phyloP scores from a whole-genome alignment of 2,329 filamentous ascomycete species.

The Fusarium scirpi region DNA sequence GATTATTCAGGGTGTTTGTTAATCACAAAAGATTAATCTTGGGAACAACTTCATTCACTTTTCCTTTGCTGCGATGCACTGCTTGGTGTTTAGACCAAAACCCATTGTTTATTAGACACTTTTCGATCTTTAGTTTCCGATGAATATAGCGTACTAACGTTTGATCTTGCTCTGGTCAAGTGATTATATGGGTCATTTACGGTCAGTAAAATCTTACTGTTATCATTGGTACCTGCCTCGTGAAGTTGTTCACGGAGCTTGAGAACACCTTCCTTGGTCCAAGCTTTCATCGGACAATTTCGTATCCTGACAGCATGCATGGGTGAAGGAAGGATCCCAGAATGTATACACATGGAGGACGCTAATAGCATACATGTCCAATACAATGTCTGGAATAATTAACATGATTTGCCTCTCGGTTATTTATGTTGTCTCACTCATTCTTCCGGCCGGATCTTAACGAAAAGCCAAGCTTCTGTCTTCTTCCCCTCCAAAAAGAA shows the following conservation, averaged over 20 bases:
- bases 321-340: background rate
- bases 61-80: background rate
- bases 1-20: background rate
- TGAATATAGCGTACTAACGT: background rate
- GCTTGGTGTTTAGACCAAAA: slow-evolving; percentile 10
- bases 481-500: background rate
- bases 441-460: background rate
- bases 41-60: background rate
- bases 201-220: background rate
- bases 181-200: background rate
- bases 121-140: background rate
- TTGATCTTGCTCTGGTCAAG: background rate
- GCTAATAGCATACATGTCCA: background rate
- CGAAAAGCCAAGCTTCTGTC: background rate
- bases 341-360: background rate
- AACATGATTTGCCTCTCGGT: background rate
- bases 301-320: background rate
- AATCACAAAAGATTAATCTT: background rate
- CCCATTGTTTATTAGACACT: background rate
- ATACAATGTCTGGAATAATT: background rate
- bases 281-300: slow-evolving; percentile 7
- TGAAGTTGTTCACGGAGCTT: background rate
- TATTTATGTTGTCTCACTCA: background rate
- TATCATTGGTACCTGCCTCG: background rate
- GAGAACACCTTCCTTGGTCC: background rate